These are phyloP conservation scores for Candida sonorensis DNA, from an alignment of 805 yeast genomes.

Conservation along the genomic window DNA sequence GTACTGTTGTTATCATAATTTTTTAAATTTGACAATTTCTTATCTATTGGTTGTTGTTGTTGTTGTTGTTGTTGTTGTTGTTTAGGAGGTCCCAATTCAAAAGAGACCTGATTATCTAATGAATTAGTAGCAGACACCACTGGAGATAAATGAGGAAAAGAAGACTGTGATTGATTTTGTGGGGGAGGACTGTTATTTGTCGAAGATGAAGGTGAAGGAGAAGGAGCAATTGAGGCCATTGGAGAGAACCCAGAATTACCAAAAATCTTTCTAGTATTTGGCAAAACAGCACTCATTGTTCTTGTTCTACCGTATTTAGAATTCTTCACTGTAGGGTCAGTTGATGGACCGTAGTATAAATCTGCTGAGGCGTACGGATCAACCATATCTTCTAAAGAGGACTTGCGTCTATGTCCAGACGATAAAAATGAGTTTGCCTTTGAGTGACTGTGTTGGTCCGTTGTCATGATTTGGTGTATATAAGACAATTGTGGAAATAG, in stretches of 20 bases:
- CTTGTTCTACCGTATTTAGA: conserved; percentile 45
- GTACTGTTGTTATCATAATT: not conserved
- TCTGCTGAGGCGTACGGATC: conserved; percentile 70
- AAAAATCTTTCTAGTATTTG: conserved; percentile 13
- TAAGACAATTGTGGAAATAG: not conserved
- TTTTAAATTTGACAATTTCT: no score
- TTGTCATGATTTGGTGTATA: no score
- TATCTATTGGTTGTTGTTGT: no score
- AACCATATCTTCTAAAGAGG: conserved; percentile 38
- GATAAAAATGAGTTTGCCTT: not conserved
- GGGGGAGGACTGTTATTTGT: no score
- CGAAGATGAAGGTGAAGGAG: conserved; percentile 10
- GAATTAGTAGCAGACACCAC: no score
- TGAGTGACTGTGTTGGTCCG: no score
- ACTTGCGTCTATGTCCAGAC: conserved; percentile 17
- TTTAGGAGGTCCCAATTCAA: conserved; percentile 7
- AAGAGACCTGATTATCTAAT: conserved; percentile 11
- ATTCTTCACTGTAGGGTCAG: conserved; percentile 43
- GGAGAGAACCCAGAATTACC: conserved; percentile 2
- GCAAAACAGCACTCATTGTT: conserved; percentile 39
- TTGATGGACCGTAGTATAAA: conserved; percentile 58
- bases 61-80: no score
- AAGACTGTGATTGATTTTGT: no score
- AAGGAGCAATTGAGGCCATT: conserved; percentile 1
- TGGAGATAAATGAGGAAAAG: no score